Base-by-base conservation (phyloP, 768 basidiomycete genomes). In the Amanita jacksonii region DNA sequence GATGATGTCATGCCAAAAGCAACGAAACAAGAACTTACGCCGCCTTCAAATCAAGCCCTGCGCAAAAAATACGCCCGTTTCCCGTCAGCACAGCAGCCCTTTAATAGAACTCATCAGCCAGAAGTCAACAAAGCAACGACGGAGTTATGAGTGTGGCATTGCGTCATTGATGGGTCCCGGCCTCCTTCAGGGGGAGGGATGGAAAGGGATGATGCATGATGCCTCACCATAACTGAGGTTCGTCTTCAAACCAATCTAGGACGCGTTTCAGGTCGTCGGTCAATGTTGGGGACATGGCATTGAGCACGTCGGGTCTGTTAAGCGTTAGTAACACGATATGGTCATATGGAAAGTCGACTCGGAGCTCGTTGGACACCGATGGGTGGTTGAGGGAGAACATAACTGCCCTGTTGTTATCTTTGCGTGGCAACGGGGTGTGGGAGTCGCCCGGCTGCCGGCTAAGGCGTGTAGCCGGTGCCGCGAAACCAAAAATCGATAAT, bases 61-160 rank as follows among this genome's bases (percentile, higher is more conserved):
- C 84, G 52, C 85, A 87, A 61, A 90, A 90, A 1, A 71, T 55
- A 34, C 77, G 73, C 8, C 85, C 85, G 48, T 73, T 69, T 18
- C 85, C 86, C 38, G 85, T 88, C 38, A 89, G 57, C 51, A 90
- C 68, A 28, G 69, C 74, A 8, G 83, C 81, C 86, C 85, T 88
- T 55, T 27, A 8, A n/a, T n/a, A n/a, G n/a, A n/a, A n/a, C n/a
- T n/a, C n/a, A n/a, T n/a, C n/a, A n/a, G n/a, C n/a, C n/a, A n/a
- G n/a, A n/a, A n/a, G n/a, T n/a, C n/a, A n/a, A n/a, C n/a, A n/a
- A n/a, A n/a, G n/a, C n/a, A n/a, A n/a, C n/a, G n/a, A n/a, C n/a
- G n/a, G n/a, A n/a, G n/a, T n/a, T n/a, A n/a, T n/a, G n/a, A n/a
- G n/a, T n/a, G n/a, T n/a, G n/a, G 43, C 40, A 44, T 44, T 36